Percentiles rank a stretch among this genome's conserved stretches.
Conservation (phyloP, 768 basidiomycete genomes). For the Termitomyces sp. region DNA sequence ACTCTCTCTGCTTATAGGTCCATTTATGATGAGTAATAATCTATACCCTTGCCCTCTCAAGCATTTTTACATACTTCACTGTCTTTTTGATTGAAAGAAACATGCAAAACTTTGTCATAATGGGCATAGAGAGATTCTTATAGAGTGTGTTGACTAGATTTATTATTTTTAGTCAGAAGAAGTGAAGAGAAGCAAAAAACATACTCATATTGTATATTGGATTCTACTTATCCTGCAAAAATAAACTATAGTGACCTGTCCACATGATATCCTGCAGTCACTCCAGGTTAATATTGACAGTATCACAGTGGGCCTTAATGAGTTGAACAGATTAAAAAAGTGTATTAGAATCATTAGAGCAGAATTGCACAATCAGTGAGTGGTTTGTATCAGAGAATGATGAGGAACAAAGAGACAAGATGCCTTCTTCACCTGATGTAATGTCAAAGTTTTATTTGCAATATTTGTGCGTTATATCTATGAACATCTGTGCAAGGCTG, state of each 20-base stretch:
- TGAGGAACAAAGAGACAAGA: slow-evolving; percentile 20
- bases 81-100: slow-evolving; percentile 84
- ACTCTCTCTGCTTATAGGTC: slow-evolving; percentile 86
- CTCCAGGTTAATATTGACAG: slow-evolving; percentile 89
- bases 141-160: slow-evolving; percentile 79
- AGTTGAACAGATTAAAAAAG: slow-evolving; percentile 73
- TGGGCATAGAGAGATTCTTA: slow-evolving; percentile 78
- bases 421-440: slow-evolving; percentile 76
- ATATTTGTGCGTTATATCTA: slow-evolving; percentile 44
- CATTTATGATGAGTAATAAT: slow-evolving; percentile 93
- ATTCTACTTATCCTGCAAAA: slow-evolving; percentile 94
- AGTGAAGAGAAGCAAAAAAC: background rate
- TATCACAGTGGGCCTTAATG: slow-evolving; percentile 80
- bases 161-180: background rate
- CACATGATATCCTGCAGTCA: slow-evolving; percentile 88
- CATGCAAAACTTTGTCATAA: slow-evolving; percentile 94
- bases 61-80: slow-evolving; percentile 92
- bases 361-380: slow-evolving; percentile 90
- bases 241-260: slow-evolving; percentile 82
- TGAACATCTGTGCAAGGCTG: slow-evolving; percentile 48
- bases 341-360: slow-evolving; percentile 80
- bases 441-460: slow-evolving; percentile 66
- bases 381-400: slow-evolving; percentile 44
- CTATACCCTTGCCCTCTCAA: slow-evolving; percentile 92
- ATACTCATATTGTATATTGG: slow-evolving; percentile 20